Evolutionary conservation across 345 rosid genomes (phyloP).

Genomic region (Pelargonium nanum): DNA sequence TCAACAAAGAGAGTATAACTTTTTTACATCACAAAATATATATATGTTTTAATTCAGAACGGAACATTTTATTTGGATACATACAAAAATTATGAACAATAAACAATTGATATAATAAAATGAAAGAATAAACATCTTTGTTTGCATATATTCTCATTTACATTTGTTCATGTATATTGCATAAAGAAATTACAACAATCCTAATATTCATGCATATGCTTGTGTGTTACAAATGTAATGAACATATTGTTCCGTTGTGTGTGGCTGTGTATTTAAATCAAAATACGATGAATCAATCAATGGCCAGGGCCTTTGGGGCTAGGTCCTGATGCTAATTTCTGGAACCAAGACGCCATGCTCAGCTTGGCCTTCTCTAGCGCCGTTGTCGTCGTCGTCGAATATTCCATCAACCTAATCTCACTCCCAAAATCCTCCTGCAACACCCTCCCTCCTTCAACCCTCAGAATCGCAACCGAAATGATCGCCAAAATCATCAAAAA

Average conservation of each 20-base stretch:
- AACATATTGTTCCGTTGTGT: no score
- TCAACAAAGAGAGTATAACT: no score
- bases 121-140: no score
- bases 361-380: slow-evolving; percentile 15
- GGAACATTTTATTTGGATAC: no score
- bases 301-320: slow-evolving; percentile 31
- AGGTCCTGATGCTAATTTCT: slow-evolving; percentile 23
- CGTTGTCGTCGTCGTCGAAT: neutral
- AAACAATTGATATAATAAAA: no score
- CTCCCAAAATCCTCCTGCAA: slow-evolving; percentile 21
- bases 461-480: slow-evolving; percentile 15
- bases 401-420: slow-evolving; percentile 13
- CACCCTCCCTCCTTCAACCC: slow-evolving; percentile 28
- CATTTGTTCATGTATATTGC: no score
- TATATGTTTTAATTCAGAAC: no score
- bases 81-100: no score
- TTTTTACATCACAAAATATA: no score
- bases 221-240: neutral
- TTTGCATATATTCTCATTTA: no score
- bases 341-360: slow-evolving; percentile 22
- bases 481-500: slow-evolving; percentile 16
- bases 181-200: no score
- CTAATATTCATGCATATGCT: no score
- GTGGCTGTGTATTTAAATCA: neutral
- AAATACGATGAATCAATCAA: neutral